Evolutionary conservation across 305 asterid genomes (phyloP).

Genomic region (Petunia hybrid): DNA sequence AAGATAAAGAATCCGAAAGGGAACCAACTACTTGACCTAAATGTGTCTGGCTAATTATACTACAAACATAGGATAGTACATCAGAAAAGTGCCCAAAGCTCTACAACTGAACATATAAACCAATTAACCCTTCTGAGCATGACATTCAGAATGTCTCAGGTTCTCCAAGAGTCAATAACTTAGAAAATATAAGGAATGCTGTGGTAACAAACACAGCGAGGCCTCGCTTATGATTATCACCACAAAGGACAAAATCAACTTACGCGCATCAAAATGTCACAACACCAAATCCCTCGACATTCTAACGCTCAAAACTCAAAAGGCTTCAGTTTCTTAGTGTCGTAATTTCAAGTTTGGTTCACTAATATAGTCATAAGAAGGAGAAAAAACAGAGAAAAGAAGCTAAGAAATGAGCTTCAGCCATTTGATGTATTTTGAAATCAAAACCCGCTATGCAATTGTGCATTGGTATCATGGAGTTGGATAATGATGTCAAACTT

Average conservation of each 20-base stretch:
- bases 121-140: not conserved
- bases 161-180: not conserved
- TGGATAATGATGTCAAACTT: not conserved
- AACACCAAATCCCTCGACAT: conserved; percentile 22
- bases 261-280: conserved; percentile 26
- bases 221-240: not conserved
- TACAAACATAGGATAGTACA: not conserved
- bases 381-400: not conserved
- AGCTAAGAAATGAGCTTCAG: conserved; percentile 10
- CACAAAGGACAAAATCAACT: not conserved
- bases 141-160: not conserved
- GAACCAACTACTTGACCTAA: not conserved
- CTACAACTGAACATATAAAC: not conserved
- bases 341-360: conserved; percentile 1
- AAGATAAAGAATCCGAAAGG: not conserved
- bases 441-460: not conserved
- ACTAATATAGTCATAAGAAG: not conserved
- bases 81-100: not conserved
- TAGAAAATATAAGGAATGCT: not conserved
- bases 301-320: not conserved
- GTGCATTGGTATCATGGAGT: conserved; percentile 15
- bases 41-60: not conserved
- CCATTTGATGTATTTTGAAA: conserved; percentile 17
- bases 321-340: conserved; percentile 3
- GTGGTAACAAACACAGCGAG: not conserved